Conservation (phyloP, 2,329 filamentous ascomycete species). For the Neopestalotiopsis sp. region DNA sequence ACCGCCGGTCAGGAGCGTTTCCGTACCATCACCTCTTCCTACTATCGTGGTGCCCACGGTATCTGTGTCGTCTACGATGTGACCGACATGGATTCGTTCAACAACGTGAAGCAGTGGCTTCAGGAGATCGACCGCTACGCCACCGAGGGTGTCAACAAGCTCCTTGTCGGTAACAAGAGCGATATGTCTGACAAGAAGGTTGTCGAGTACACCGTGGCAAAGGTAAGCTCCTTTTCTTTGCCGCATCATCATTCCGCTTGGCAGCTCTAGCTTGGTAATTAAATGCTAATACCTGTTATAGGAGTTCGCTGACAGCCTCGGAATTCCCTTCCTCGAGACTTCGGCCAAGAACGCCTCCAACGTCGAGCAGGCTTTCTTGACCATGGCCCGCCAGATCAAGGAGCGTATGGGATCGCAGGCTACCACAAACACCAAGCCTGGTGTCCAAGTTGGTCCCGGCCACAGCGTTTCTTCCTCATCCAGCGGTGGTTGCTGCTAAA, state of each 20-base stretch:
- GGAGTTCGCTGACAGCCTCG: conserved; percentile 99
- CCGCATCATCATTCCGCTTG: conserved; percentile 10
- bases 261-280: not conserved
- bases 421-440: conserved; percentile 97
- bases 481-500: conserved; percentile 89
- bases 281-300: conserved; percentile 43
- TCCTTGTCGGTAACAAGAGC: conserved; percentile 99
- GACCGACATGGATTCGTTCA: conserved; percentile 99
- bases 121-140: conserved; percentile 99
- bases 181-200: conserved; percentile 99
- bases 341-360: conserved; percentile 99
- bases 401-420: conserved; percentile 98
- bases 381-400: conserved; percentile 99
- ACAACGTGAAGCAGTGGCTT: conserved; percentile 99
- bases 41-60: conserved; percentile 98
- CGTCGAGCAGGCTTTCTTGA: conserved; percentile 99
- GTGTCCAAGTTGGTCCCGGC: conserved; percentile 92
- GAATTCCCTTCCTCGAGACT: conserved; percentile 99
- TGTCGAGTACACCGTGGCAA: conserved; percentile 98
- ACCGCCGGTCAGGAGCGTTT: conserved; percentile 99
- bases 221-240: conserved; percentile 60
- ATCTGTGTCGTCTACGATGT: conserved; percentile 99
- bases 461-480: conserved; percentile 90
- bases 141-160: conserved; percentile 99
- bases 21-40: conserved; percentile 99